Conservation (phyloP, 768 basidiomycete species). For the Naganishia randhawae region DNA sequence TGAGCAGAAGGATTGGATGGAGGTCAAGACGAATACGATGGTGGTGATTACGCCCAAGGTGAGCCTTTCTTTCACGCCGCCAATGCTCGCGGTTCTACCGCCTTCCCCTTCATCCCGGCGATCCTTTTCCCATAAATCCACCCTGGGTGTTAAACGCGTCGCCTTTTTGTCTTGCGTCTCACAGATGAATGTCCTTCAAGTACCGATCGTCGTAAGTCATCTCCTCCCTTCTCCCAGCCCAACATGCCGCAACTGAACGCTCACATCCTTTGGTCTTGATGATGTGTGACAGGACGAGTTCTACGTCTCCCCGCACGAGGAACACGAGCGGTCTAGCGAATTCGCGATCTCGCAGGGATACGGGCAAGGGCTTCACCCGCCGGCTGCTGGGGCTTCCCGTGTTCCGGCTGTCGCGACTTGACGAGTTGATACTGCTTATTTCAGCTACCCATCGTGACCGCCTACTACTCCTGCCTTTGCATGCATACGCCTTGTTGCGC, state of each 20-base stretch:
- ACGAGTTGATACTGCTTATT: not conserved
- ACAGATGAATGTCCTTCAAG: conserved; percentile 73
- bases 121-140: too few relatives aligned
- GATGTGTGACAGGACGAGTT: conserved; percentile 63
- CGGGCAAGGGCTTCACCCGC: conserved; percentile 19
- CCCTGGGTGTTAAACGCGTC: not conserved
- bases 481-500: not conserved
- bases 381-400: not conserved
- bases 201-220: conserved; percentile 65
- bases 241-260: not conserved
- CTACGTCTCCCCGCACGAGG: conserved; percentile 81
- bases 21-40: conserved; percentile 94
- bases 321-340: conserved; percentile 68
- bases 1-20: conserved; percentile 99
- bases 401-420: not conserved
- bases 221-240: too few relatives aligned
- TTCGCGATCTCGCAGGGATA: conserved; percentile 79
- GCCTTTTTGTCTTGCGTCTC: not conserved
- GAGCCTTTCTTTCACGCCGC: conserved; percentile 43
- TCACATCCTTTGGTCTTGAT: not conserved
- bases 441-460: too few relatives aligned
- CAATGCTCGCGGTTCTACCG: too few relatives aligned
- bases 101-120: not conserved
- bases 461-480: not conserved
- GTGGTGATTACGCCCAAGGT: conserved; percentile 92